Percentiles rank a stretch among this genome's conserved stretches.
Evolutionary conservation across 2,329 filamentous ascomycete genomes (phyloP).

Genomic region (Colletotrichum ledebouriae): DNA sequence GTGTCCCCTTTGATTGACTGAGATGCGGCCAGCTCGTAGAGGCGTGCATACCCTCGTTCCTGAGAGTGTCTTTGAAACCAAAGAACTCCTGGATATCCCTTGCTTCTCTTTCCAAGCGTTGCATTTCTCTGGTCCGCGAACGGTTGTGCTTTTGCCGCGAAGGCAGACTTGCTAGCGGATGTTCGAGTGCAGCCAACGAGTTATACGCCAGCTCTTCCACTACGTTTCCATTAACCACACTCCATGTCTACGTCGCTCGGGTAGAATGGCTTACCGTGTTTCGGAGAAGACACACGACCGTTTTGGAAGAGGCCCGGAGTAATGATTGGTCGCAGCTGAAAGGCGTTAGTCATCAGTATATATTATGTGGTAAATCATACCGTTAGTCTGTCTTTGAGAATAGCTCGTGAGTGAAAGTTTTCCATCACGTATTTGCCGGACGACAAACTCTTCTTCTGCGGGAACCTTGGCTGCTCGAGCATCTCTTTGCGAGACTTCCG

Average conservation of each 20-base stretch:
- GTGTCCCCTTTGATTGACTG: neutral
- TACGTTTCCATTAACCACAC: neutral
- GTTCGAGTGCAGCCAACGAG: slow-evolving; percentile 38
- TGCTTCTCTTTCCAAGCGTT: slow-evolving; percentile 50
- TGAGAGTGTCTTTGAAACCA: slow-evolving; percentile 17
- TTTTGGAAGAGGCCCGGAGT: slow-evolving; percentile 62
- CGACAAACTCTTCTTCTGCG: slow-evolving; percentile 46
- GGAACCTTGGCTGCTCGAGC: slow-evolving; percentile 41
- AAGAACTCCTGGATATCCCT: slow-evolving; percentile 56
- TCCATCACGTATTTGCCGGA: slow-evolving; percentile 64
- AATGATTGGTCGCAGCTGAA: slow-evolving; percentile 53
- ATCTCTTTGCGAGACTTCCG: slow-evolving; percentile 45
- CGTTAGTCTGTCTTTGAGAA: slow-evolving; percentile 57
- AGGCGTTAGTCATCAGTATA: slow-evolving; percentile 20
- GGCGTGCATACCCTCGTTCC: too few species aligned
- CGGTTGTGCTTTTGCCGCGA: slow-evolving; percentile 39
- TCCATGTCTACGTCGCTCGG: neutral
- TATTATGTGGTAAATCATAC: slow-evolving; percentile 45
- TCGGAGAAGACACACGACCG: slow-evolving; percentile 47
- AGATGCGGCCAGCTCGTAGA: too few species aligned
- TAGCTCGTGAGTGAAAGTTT: slow-evolving; percentile 68
- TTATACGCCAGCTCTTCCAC: slow-evolving; percentile 36
- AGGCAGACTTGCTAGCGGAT: slow-evolving; percentile 19
- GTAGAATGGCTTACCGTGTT: slow-evolving; percentile 49
- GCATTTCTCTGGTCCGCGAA: slow-evolving; percentile 44